These are phyloP conservation scores for Zizania latifolia DNA, from an alignment of 176 grass and related monocot species.

Conservation along the genomic window DNA sequence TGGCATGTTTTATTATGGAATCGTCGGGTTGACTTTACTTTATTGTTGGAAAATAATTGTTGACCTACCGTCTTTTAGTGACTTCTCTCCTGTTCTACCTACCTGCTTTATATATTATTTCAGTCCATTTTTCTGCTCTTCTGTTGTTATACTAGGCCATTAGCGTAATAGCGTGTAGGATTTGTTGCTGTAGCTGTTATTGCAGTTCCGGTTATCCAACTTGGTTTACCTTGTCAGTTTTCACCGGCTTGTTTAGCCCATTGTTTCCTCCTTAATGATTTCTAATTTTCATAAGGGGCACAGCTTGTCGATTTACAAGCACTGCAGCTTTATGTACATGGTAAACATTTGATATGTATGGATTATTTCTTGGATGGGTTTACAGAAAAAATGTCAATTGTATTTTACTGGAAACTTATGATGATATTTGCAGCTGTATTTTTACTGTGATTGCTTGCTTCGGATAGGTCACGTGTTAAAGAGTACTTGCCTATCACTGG, in stretches of 20 bases:
- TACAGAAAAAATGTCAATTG: neutral
- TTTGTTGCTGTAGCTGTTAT: neutral
- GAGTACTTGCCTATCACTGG: conserved; percentile 95
- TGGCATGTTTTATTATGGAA: neutral
- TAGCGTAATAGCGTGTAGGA: no score
- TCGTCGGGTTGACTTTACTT: neutral
- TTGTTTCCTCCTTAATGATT: neutral
- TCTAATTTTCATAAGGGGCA: neutral
- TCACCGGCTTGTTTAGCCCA: neutral
- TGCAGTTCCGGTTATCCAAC: conserved; percentile 6
- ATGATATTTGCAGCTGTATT: neutral
- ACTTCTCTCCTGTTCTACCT: neutral
- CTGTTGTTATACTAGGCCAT: neutral
- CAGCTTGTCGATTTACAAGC: neutral
- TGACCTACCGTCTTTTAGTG: neutral
- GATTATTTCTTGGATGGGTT: neutral
- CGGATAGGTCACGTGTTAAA: conserved; percentile 62
- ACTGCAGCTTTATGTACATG: neutral
- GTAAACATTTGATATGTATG: neutral
- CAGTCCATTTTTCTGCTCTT: neutral
- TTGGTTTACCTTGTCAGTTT: neutral
- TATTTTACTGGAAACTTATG: neutral
- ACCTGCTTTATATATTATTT: neutral
- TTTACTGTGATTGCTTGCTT: conserved; percentile 14
- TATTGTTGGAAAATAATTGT: conserved; percentile 9